These are phyloP conservation scores for Eucalyptus urophylla DNA, from an alignment of 345 rosid genomes.

Conservation along the genomic window DNA sequence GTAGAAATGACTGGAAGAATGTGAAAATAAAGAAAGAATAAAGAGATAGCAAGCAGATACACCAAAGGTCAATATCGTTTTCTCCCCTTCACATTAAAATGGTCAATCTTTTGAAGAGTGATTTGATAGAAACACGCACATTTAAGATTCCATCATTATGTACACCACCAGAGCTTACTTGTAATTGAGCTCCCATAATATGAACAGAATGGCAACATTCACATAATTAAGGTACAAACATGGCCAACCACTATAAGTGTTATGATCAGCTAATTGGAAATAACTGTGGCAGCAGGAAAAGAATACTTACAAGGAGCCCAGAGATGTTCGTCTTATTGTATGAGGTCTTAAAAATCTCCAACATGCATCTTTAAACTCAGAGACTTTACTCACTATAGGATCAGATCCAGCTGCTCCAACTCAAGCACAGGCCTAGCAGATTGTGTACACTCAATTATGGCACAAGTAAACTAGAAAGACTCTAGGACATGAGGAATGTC, in stretches of 20 bases:
- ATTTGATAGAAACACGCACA: not conserved
- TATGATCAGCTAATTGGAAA: not conserved
- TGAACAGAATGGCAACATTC: not conserved
- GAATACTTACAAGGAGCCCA: constrained; percentile 57
- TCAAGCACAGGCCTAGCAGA: constrained; percentile 54
- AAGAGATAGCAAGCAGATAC: not conserved
- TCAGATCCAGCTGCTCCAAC: constrained; percentile 82
- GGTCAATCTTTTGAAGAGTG: not conserved
- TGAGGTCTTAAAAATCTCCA: constrained; percentile 98
- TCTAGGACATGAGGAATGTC: not conserved
- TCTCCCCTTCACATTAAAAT: not conserved
- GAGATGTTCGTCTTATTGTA: constrained; percentile 81
- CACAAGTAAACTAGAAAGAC: not conserved
- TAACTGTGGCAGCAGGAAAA: not conserved
- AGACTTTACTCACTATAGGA: constrained; percentile 38
- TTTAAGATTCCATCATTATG: not conserved
- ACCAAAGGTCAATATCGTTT: not conserved
- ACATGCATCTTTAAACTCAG: constrained; percentile 67
- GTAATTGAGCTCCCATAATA: not conserved
- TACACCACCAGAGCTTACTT: not conserved
- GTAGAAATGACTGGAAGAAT: not conserved
- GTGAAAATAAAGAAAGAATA: not conserved
- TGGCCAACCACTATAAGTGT: not conserved
- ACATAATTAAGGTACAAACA: not conserved
- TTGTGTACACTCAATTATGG: not conserved